phyloP scores from a whole-genome alignment of 2,329 filamentous ascomycete species.

The Talaromyces islandicus region DNA sequence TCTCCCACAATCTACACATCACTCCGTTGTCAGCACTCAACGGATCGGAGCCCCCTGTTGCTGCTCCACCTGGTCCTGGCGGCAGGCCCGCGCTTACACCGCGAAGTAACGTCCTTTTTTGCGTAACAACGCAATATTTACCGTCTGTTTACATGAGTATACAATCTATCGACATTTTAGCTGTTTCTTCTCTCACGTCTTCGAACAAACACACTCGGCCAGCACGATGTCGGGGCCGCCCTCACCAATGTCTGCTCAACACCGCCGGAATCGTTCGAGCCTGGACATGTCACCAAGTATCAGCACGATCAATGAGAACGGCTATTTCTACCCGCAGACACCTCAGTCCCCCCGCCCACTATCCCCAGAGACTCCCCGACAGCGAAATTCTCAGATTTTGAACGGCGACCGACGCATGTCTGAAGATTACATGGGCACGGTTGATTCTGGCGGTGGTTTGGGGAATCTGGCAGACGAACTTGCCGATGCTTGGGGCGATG shows the following conservation, averaged over 20 bases:
- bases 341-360: slow-evolving; percentile 31
- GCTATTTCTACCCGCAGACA: slow-evolving; percentile 27
- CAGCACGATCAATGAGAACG: slow-evolving; percentile 27
- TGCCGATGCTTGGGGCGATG: slow-evolving; percentile 53
- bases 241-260: slow-evolving; percentile 30
- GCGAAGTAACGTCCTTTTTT: not conserved
- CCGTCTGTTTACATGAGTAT: not conserved
- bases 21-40: not conserved
- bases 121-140: not conserved
- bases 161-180: not conserved
- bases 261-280: slow-evolving; percentile 33
- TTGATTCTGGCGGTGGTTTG: slow-evolving; percentile 41
- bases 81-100: not conserved
- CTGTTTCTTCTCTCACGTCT: not conserved
- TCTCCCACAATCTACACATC: not conserved
- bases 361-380: slow-evolving; percentile 34
- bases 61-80: not conserved
- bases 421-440: slow-evolving; percentile 30
- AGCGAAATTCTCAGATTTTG: slow-evolving; percentile 29
- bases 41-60: not conserved
- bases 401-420: slow-evolving; percentile 32
- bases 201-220: not conserved
- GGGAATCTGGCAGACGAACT: slow-evolving; percentile 61
- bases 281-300: slow-evolving; percentile 27
- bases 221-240: slow-evolving; percentile 25